Evolutionary conservation across 1,139 yeast species (phyloP), one percentile per base, ranked within the genome.

Genomic region (Blastobotrys illinoisensis): DNA sequence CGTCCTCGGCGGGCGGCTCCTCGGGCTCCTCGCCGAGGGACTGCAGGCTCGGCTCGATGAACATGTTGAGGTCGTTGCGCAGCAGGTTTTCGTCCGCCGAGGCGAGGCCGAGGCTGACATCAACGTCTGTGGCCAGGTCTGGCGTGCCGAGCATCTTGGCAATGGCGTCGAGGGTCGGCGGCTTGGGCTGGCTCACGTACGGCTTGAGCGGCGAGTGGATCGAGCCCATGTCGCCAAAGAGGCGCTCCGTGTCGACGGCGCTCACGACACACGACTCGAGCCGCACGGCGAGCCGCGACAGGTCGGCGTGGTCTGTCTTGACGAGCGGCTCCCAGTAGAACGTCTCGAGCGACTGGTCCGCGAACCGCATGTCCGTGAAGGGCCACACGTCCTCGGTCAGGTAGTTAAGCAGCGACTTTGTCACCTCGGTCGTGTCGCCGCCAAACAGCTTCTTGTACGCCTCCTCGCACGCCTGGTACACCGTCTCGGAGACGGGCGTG

Each of bases 291-390:
- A 55, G 20, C 5, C 54, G 50, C 11, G 53, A 32, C 20, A 55
- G 47, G 23, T 48, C 49, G 9, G 51, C 44, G 23, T 53, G 55
- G 7, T 53, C 56, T 1, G 16, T 16, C 14, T 48, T 44, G n/a
- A 48, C 36, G 24, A 55, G 36, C 40, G 54, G 24, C 13, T 53
- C 47, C 58, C 58, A 55, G 48, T 54, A 54, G 45, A 51, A 54
- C 13, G 53, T 44, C n/a, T 45, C 28, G n/a, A 55, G 28, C 36
- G 58, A 51, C 20, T 46, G 49, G 9, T 40, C 9, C 23, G 44
- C 49, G 49, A 28, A 49, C 14, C 44, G 23, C 40, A 26, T 36
- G 11, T 50, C 47, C 23, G 50, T 26, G 43, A 51, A 55, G 13
- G 58, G 55, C 52, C 50, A 53, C 21, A 19, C 18, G 9, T 40